Evolutionary conservation across 495 filamentous ascomycete species (phyloP), one percentile per base, ranked within the genome.

Genomic region (Zalerion maritima): DNA sequence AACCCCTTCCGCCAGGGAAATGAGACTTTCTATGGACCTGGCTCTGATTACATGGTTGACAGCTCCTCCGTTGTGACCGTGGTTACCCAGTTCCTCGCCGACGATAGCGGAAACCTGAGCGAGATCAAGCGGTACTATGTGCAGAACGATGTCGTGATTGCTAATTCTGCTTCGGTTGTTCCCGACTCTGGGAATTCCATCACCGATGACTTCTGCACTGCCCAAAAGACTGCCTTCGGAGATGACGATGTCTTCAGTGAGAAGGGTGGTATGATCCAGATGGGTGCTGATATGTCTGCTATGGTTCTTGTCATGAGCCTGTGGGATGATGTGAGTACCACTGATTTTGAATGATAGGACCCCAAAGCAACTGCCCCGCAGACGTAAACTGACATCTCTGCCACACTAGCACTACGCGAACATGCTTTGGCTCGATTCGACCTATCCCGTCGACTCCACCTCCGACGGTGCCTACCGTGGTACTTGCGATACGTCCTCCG

Each of bases 391-490:
- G n/a, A n/a, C n/a, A n/a, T n/a, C n/a, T n/a, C n/a, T 5, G 6
- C 20, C n/a, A n/a, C n/a, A n/a, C n/a, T n/a, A 53, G 49, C 69
- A 85, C 55, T 55, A 63, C 46, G 57, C 64, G 54, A 67, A 81
- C 59, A 87, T 86, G 81, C 65, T 78, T 40, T 89, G 81, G 81
- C 73, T 89, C 43, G 81, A 86, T 61, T 73, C 72, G 47, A 67
- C 57, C 53, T 83, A 75, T 60, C 81, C 81, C 3, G 53, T 62
- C 22, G 61, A 63, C 43, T 34, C 61, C 7, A 50, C 60, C 35
- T 44, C 42, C 8, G 75, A 75, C 19, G 81, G 81, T 52, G 65
- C 69, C 31, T 63, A 62, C 41, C 78, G 81, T 50, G 81, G 81
- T 28, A 64, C 67, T 34, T 89, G 81, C 54, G 29, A 64, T 23